Percentiles rank a stretch among this genome's conserved stretches.
Conservation (phyloP, 2,329 filamentous ascomycete genomes). For the Pseudocercospora pini-densiflorae region DNA sequence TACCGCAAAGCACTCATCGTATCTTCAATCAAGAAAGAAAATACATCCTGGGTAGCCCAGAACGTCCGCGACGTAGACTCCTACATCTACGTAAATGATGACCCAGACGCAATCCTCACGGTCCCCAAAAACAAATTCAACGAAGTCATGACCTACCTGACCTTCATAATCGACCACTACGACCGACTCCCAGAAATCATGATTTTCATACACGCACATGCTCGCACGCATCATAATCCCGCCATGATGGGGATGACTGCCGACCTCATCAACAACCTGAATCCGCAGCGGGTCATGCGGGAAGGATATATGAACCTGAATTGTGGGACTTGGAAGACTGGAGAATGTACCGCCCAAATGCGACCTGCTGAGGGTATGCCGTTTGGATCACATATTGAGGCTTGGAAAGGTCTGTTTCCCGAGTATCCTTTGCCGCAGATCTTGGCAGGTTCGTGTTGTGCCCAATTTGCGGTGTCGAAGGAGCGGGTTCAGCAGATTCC, state of each 20-base stretch:
- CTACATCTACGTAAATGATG: slow-evolving; percentile 14
- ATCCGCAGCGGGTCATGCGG: neutral
- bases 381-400: neutral
- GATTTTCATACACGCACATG: slow-evolving; percentile 14
- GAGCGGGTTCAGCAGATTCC: slow-evolving; percentile 57
- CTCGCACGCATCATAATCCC: slow-evolving; percentile 9
- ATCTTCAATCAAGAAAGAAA: slow-evolving; percentile 10
- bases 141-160: slow-evolving; percentile 13
- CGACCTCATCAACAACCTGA: slow-evolving; percentile 5
- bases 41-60: slow-evolving; percentile 1
- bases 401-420: slow-evolving; percentile 10
- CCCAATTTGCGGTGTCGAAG: slow-evolving; percentile 66
- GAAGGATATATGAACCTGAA: slow-evolving; percentile 12
- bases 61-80: neutral
- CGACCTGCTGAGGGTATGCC: slow-evolving; percentile 9
- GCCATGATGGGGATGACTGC: neutral
- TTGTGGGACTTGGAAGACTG: slow-evolving; percentile 2
- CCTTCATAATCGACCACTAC: slow-evolving; percentile 16
- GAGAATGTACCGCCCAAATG: slow-evolving; percentile 7
- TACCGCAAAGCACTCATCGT: slow-evolving; percentile 15
- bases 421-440: slow-evolving; percentile 12
- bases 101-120: slow-evolving; percentile 7
- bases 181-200: slow-evolving; percentile 13
- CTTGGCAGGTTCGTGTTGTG: slow-evolving; percentile 35
- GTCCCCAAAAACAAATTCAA: slow-evolving; percentile 16